Base-by-base conservation (phyloP, 2,329 filamentous ascomycete genomes). In the Ophiostoma quercus region DNA sequence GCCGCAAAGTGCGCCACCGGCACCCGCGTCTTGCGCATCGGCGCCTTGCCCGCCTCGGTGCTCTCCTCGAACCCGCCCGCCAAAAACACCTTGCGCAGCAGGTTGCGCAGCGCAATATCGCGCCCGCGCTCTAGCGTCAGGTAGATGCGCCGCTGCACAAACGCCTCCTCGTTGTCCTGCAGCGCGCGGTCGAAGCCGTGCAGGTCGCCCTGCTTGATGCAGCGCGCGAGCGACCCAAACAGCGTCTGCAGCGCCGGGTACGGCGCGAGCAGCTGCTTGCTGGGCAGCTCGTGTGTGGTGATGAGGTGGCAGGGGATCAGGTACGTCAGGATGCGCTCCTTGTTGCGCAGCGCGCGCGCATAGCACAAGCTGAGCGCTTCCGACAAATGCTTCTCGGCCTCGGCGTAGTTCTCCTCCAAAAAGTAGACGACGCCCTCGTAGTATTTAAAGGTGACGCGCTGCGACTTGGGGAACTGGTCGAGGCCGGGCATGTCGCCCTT, bases 371-470 rank as follows among this genome's bases (percentile, higher is more conserved):
- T 82, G 87, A 91, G 95, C 39, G 95, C 94, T 77, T 89, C 86
- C 2, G 88, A 90, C 25, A 99, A 84, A 77, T 92, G 85, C 74
- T 89, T 86, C 79, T 97, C 92, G 0, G 94, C 92, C 86, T 34
- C 47, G 7, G 85, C 82, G 76, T 99, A 99, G 76, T 97, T 92
- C 77, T 99, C 96, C 73, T 98, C 94, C 5, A 99, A 80, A 77
- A 99, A 99, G 71, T 89, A 86, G n/a, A 99, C 86, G 5, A 99
- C 92, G 12, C 95, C 95, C 74, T 94, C 88, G 77, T 97, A 98
- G 80, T 97, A 99, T 77, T 93, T 94, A 82, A 97, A 99, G 0
- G 94, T 97, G 57, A 97, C 94, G 73, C 92, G 88, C 76, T 99
- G 95, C 2, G 94, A 90, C 76, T 90, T 92, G 1, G 95, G 94